Conservation (phyloP, 176 grass and related monocot species). For the Eleusine coracana region DNA sequence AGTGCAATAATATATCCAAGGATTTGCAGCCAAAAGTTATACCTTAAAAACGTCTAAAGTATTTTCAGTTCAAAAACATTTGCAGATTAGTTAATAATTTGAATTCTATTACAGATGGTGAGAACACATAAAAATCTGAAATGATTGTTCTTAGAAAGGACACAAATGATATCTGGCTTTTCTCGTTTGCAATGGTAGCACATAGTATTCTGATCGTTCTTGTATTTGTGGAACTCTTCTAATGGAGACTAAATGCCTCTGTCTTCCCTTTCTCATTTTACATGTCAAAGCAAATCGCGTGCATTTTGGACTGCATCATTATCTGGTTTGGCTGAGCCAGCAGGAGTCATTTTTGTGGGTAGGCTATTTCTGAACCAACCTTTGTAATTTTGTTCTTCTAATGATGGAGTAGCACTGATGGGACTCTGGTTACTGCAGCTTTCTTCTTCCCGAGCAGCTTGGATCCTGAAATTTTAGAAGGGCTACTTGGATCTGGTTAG, state of each 20-base stretch:
- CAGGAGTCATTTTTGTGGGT: constrained; percentile 87
- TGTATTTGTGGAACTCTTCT: neutral
- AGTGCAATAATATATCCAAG: constrained; percentile 11
- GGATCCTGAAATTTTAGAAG: constrained; percentile 93
- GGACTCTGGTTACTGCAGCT: constrained; percentile 53
- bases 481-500: constrained; percentile 90
- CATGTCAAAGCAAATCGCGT: constrained; percentile 71
- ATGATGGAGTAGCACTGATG: constrained; percentile 14
- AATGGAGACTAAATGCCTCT: neutral
- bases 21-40: neutral
- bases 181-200: constrained; percentile 17
- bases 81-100: neutral
- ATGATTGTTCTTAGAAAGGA: constrained; percentile 10
- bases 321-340: constrained; percentile 84
- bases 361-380: constrained; percentile 32
- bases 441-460: constrained; percentile 82
- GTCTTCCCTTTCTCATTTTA: constrained; percentile 27
- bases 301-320: constrained; percentile 78
- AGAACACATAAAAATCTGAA: neutral
- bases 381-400: constrained; percentile 29
- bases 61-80: constrained; percentile 2
- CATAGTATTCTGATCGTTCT: neutral
- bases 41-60: neutral
- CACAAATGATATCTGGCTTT: neutral
- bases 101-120: constrained; percentile 1